phyloP scores from a whole-genome alignment of 169 alveolate species.

The Cryptosporidium meleagridis region DNA sequence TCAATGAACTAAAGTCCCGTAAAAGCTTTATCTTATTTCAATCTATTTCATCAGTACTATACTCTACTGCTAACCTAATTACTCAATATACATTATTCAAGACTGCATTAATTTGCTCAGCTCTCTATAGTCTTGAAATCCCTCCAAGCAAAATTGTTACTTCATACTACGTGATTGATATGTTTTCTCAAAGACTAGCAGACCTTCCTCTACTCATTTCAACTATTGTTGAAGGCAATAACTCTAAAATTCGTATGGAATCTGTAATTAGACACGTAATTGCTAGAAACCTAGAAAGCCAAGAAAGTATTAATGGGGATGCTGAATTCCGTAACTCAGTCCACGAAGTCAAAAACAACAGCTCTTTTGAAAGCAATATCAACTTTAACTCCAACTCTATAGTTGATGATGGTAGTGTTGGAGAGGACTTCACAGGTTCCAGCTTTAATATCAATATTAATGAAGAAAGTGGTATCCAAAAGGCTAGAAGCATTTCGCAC shows the following conservation, averaged over 20 bases:
- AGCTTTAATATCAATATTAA: conserved; percentile 39
- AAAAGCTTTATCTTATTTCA: conserved; percentile 31
- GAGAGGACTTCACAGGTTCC: conserved; percentile 12
- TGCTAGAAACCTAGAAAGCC: neutral
- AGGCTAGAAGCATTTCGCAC: conserved; percentile 6
- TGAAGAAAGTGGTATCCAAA: conserved; percentile 10
- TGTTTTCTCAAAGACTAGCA: conserved; percentile 56
- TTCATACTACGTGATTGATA: conserved; percentile 42
- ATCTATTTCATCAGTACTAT: conserved; percentile 62
- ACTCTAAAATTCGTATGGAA: conserved; percentile 48
- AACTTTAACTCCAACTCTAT: conserved; percentile 23
- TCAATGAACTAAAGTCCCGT: conserved; percentile 35
- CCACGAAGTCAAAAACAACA: neutral
- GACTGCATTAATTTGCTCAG: conserved; percentile 32
- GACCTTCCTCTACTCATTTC: conserved; percentile 61
- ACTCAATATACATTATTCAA: conserved; percentile 43
- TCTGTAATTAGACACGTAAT: conserved; percentile 17
- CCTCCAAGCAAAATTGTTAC: conserved; percentile 55
- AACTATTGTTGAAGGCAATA: conserved; percentile 63
- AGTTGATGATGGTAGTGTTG: conserved; percentile 3
- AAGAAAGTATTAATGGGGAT: conserved; percentile 17
- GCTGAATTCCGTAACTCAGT: neutral
- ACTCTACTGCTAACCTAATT: conserved; percentile 54
- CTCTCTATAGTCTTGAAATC: conserved; percentile 23
- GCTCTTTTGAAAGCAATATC: conserved; percentile 9